Conservation (phyloP, 371 early-diverging fungal genomes). For the Encephalitozoon romaleae region DNA sequence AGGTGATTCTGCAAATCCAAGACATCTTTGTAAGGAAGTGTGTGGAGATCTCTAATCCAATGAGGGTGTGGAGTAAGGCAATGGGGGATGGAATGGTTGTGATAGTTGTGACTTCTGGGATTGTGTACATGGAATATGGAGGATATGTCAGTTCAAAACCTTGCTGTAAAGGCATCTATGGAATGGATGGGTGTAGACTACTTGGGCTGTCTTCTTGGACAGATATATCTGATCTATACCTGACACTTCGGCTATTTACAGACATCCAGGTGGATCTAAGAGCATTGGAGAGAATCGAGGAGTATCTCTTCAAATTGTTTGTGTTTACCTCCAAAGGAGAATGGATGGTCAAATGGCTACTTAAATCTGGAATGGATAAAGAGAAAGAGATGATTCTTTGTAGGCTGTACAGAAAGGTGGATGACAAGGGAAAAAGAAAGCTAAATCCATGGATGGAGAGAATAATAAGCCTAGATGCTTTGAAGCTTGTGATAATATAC, state of each 20-base stretch:
- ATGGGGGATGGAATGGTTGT: not conserved
- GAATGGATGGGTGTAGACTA: not conserved
- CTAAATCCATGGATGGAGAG: not conserved
- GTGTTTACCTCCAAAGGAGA: not conserved
- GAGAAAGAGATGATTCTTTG: conserved; percentile 10
- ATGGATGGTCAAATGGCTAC: not conserved
- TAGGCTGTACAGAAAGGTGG: conserved; percentile 10
- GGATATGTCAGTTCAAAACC: not conserved
- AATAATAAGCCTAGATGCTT: not conserved
- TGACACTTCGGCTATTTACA: not conserved
- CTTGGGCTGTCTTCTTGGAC: not conserved
- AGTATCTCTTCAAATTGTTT: conserved; percentile 6
- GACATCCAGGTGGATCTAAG: not conserved
- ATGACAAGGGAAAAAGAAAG: not conserved
- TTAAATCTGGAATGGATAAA: not conserved
- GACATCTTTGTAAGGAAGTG: not conserved
- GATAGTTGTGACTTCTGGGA: not conserved
- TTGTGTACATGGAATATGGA: not conserved
- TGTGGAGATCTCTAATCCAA: not conserved
- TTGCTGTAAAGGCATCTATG: not conserved
- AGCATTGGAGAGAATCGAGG: not conserved
- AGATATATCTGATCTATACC: not conserved
- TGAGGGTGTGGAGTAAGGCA: not conserved
- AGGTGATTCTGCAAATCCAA: not conserved
- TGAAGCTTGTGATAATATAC: conserved; percentile 10